Percentiles rank a stretch among this genome's conserved stretches.
These are phyloP conservation scores for Talaromyces marneffei DNA, from an alignment of 2,329 filamentous ascomycete species.

Conservation along the genomic window DNA sequence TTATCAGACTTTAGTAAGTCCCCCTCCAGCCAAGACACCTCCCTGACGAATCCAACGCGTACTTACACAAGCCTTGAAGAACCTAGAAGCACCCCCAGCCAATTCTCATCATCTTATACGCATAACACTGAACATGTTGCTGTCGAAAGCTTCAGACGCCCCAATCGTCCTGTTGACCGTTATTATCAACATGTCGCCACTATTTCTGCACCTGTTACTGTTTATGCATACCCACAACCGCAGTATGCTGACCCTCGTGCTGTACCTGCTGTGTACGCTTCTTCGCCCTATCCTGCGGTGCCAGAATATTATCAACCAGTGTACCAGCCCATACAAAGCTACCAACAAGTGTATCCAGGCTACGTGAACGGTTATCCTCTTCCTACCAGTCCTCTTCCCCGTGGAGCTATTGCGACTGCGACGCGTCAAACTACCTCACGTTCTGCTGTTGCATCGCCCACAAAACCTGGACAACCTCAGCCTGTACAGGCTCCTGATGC, in stretches of 20 bases:
- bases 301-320: conserved; percentile 9
- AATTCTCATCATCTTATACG: not conserved
- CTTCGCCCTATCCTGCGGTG: not conserved
- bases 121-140: not conserved
- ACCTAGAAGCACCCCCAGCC: conserved; percentile 10
- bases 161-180: conserved; percentile 13
- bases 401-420: not conserved
- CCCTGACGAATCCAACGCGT: conserved; percentile 19
- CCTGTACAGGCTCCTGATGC: not conserved
- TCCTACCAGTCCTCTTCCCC: not conserved
- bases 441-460: not conserved
- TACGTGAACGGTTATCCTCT: not conserved
- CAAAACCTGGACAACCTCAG: not conserved
- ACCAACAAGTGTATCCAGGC: conserved; percentile 3
- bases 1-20: conserved; percentile 20
- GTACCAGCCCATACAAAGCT: conserved; percentile 9
- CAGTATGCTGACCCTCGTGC: conserved; percentile 1
- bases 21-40: conserved; percentile 22
- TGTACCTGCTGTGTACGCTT: not conserved
- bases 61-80: conserved; percentile 19
- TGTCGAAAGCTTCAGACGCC: conserved; percentile 1
- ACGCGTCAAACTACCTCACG: not conserved
- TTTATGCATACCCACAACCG: not conserved
- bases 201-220: not conserved
- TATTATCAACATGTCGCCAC: conserved; percentile 6